These are phyloP conservation scores for Ambrosia trifida DNA, from an alignment of 129 eudicot genomes.

Conservation along the genomic window DNA sequence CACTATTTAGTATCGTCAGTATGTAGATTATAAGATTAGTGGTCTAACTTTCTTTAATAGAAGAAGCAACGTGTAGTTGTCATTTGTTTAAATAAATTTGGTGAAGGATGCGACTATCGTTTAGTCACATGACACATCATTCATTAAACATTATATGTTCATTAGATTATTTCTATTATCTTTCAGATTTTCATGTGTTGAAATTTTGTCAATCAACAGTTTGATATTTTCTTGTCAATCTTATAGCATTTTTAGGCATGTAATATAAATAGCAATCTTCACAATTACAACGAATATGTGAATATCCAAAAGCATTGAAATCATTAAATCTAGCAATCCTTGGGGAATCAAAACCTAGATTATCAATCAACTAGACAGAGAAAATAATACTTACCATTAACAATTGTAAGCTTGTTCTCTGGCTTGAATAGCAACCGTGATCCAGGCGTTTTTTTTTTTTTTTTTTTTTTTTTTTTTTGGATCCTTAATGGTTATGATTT, in stretches of 20 bases:
- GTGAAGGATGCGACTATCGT: not conserved
- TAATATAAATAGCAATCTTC: too few relatives aligned
- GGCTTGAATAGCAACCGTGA: slow-evolving; percentile 5
- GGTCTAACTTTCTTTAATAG: not conserved
- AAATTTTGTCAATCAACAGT: too few relatives aligned
- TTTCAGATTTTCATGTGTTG: not conserved
- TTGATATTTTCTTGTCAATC: too few relatives aligned
- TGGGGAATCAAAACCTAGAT: too few relatives aligned
- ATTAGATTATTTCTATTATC: not conserved
- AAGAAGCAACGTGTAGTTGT: not conserved
- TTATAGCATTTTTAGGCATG: too few relatives aligned
- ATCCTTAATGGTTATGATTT: not conserved
- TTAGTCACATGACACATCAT: not conserved
- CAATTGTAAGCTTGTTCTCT: not conserved
- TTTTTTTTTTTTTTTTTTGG: not conserved
- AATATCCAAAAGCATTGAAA: too few relatives aligned
- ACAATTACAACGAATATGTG: not conserved
- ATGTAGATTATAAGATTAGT: not conserved
- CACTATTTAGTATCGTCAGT: not conserved
- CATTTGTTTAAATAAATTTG: not conserved
- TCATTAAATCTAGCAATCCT: too few relatives aligned
- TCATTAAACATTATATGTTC: not conserved
- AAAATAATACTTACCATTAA: not conserved
- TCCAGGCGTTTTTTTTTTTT: not conserved
- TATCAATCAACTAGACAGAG: not conserved